These are phyloP conservation scores for Trichoderma atrobrunneum DNA, from an alignment of 2,329 filamentous ascomycete genomes.

Conservation along the genomic window DNA sequence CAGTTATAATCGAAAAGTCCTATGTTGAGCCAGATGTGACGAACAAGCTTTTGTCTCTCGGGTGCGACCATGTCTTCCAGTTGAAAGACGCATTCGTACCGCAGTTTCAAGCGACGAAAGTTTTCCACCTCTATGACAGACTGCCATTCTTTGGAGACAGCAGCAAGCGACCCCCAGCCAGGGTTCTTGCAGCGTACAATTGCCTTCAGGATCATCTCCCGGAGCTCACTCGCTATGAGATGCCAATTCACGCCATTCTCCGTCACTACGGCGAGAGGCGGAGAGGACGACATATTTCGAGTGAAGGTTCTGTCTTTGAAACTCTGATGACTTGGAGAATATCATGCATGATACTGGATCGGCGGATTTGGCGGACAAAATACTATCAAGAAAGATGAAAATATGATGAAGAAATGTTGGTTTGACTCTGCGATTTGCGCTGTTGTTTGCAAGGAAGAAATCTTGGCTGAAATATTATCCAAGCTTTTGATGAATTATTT, in stretches of 20 bases:
- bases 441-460: background rate
- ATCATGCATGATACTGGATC: background rate
- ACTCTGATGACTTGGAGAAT: background rate
- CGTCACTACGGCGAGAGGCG: too few relatives aligned
- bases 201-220: background rate
- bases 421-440: background rate
- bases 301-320: background rate
- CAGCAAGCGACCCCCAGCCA: background rate
- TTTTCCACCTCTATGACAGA: background rate
- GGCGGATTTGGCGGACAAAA: background rate
- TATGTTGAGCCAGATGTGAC: background rate
- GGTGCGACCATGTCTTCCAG: background rate
- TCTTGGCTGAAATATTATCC: background rate
- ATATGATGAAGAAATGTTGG: background rate
- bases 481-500: background rate
- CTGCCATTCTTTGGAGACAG: background rate
- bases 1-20: background rate
- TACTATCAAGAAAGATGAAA: background rate
- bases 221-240: background rate
- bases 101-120: background rate
- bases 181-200: background rate
- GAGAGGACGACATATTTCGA: background rate
- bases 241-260: background rate
- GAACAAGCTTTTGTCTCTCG: background rate
- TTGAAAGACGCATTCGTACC: background rate